phyloP scores from a whole-genome alignment of 2,329 filamentous ascomycete genomes.

The Nectriaceae sp. region DNA sequence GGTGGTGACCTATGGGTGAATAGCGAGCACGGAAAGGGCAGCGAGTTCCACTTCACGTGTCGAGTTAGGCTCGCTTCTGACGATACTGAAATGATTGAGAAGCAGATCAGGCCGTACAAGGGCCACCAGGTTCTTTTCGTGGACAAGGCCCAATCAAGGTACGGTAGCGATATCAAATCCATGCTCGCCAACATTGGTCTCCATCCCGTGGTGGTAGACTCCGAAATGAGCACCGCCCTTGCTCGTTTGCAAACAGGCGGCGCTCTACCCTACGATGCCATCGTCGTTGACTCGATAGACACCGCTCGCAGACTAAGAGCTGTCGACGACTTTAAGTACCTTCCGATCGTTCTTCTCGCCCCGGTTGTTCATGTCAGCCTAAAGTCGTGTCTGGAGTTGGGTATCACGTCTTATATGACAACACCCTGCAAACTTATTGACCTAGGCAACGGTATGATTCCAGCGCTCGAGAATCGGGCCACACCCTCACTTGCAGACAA shows the following conservation, averaged over 20 bases:
- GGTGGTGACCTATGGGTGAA: conserved; percentile 95
- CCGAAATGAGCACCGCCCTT: conserved; percentile 65
- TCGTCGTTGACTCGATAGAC: conserved; percentile 91
- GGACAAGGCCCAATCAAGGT: conserved; percentile 82
- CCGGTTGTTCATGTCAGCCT: conserved; percentile 88
- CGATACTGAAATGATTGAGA: conserved; percentile 75
- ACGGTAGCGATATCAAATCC: conserved; percentile 71
- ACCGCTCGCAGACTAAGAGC: conserved; percentile 83
- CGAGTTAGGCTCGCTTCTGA: conserved; percentile 81
- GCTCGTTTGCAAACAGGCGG: conserved; percentile 54
- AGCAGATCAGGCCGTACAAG: conserved; percentile 86
- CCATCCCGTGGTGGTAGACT: conserved; percentile 80
- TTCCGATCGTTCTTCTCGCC: conserved; percentile 90
- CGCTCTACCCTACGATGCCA: conserved; percentile 83
- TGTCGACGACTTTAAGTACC: conserved; percentile 95
- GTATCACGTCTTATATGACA: conserved; percentile 99
- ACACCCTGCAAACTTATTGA: conserved; percentile 94
- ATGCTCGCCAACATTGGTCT: conserved; percentile 82
- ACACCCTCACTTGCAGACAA: conserved; percentile 91
- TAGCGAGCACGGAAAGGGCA: conserved; percentile 87
- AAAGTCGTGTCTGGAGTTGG: conserved; percentile 90
- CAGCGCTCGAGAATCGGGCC: conserved; percentile 88
- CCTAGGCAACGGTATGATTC: conserved; percentile 93
- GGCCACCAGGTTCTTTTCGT: conserved; percentile 93
- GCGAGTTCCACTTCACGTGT: conserved; percentile 96